Evolutionary conservation across 768 basidiomycete species (phyloP).

Genomic region (Collybia mongolica): DNA sequence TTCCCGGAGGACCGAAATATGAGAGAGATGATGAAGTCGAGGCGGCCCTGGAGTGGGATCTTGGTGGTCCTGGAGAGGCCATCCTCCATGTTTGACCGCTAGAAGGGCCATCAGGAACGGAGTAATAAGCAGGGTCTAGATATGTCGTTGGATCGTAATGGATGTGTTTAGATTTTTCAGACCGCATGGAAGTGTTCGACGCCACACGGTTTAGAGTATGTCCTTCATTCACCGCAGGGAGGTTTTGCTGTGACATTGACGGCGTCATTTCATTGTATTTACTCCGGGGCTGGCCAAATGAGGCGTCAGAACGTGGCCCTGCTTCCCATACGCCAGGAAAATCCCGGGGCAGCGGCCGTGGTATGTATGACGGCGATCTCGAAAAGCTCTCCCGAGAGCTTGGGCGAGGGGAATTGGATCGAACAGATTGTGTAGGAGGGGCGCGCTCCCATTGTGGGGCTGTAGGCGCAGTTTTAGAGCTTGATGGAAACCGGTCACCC

Average conservation of each 20-base stretch:
- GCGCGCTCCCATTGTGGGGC: not conserved
- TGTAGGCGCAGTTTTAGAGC: not conserved
- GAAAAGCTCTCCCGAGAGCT: not conserved
- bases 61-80: constrained; percentile 1
- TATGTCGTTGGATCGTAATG: constrained; percentile 27
- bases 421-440: not conserved
- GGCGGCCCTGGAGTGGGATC: constrained; percentile 1
- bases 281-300: not conserved
- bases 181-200: constrained; percentile 30
- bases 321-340: not conserved
- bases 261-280: not conserved
- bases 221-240: not conserved
- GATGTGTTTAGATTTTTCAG: constrained; percentile 21
- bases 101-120: not conserved
- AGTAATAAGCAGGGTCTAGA: constrained; percentile 30
- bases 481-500: not conserved
- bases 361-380: not conserved
- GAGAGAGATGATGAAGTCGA: constrained; percentile 9
- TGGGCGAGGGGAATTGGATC: not conserved
- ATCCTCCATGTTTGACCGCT: not conserved
- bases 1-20: constrained; percentile 2
- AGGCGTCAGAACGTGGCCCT: too few species aligned
- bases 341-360: not conserved
- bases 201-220: constrained; percentile 16
- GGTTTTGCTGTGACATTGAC: not conserved